Conservation (phyloP, 2,329 filamentous ascomycete species). For the Botrytis tulipae region DNA sequence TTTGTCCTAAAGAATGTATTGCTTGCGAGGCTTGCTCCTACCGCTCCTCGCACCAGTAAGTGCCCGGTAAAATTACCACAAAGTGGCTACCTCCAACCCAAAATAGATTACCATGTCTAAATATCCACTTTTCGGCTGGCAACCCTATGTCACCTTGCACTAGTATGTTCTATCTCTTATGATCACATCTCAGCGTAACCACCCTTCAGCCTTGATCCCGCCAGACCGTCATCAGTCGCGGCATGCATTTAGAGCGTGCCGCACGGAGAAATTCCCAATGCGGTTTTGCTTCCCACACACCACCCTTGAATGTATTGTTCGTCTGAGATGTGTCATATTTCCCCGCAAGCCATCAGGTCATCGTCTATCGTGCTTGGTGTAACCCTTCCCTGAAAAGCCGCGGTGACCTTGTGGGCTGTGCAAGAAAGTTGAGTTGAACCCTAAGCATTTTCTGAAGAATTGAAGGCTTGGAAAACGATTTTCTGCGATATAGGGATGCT, state of each 20-base stretch:
- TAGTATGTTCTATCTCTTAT: not conserved
- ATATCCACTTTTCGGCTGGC: slow-evolving; percentile 7
- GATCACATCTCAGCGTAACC: not conserved
- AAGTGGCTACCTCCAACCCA: not conserved
- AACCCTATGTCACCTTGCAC: not conserved
- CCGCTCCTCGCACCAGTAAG: not conserved
- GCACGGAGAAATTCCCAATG: not conserved
- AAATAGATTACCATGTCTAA: not conserved
- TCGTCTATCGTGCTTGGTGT: not conserved
- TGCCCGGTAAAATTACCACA: not conserved
- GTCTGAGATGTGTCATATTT: not conserved
- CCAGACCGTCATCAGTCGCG: not conserved
- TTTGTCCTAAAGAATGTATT: not conserved
- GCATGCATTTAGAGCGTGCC: not conserved
- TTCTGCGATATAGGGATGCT: not conserved
- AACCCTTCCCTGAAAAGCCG: not conserved
- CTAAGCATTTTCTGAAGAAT: not conserved
- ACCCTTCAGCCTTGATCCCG: not conserved
- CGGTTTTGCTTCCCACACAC: not conserved
- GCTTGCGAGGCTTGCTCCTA: not conserved
- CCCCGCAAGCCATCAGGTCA: not conserved
- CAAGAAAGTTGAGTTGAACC: not conserved
- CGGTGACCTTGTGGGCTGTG: not conserved
- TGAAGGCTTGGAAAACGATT: not conserved
- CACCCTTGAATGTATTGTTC: not conserved